Base-by-base conservation (phyloP, 2,329 filamentous ascomycete species). In the Helminthosporium solani region DNA sequence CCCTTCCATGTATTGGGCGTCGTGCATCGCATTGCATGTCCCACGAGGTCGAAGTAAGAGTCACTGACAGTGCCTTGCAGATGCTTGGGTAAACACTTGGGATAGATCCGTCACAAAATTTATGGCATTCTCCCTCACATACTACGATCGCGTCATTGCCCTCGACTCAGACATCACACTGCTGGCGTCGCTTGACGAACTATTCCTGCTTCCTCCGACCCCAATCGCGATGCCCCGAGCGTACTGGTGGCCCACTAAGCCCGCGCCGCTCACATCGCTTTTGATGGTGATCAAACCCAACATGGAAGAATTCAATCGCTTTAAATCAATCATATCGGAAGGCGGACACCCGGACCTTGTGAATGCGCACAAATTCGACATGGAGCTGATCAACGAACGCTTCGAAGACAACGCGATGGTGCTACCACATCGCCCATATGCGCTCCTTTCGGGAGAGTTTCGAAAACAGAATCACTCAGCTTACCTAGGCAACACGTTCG, bases 141-240 rank as follows among this genome's bases (percentile, higher is more conserved):
- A 83, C 44, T 88, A 87, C 61, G 68, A 76, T 16, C 75, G 81
- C 31, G 73, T 83, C 18, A 72, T 84, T 27, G 73, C 78, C 40
- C 68, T 84, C 36, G 81, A 88, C 63, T 85, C 83, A 7, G 85
- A 89, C 58, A 75, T 81, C 18, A 79, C 79, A 1, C 70, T 89
- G 2, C 75, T 86, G 9, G 55, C 83, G 48, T 69, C 75, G 18
- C 79, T 89, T 75, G 86, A 90, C 55, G 85, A 88, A 44, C 75
- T 89, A 0, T 90, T 90, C 68, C 77, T 85, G 21, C 73, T 86
- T 1, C 86, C 86, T 0, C 63, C 72, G 1, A 76, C 78, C 1
- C 73, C 78, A 1, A 77, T 86, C 3, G 85, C 85, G 2, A 84
- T 88, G 78, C 84, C 86, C 1, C 79, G 83, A 25, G 86, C 86